Conservation (phyloP, 331 rosid species). For the Arachis monticola region DNA sequence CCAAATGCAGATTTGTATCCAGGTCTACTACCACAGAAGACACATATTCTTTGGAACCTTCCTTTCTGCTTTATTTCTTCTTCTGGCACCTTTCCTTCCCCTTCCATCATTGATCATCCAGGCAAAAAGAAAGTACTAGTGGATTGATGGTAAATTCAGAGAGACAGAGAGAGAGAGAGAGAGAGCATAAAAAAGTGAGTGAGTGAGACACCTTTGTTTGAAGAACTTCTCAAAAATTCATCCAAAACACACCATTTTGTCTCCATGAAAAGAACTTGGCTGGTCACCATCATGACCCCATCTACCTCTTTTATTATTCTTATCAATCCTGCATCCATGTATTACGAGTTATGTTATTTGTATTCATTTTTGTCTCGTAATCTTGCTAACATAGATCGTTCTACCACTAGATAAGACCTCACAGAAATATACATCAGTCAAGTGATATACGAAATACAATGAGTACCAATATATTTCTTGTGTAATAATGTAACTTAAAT, state of each 20-base stretch:
- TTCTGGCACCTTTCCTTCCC: constrained; percentile 41
- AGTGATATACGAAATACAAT: too few species aligned
- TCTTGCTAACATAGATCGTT: too few species aligned
- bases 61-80: constrained; percentile 42
- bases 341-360: too few species aligned
- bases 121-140: background rate
- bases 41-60: constrained; percentile 64
- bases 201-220: constrained; percentile 30
- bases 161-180: constrained; percentile 13
- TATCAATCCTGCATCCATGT: constrained; percentile 9
- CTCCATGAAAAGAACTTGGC: constrained; percentile 50
- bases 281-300: constrained; percentile 41
- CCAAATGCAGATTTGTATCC: constrained; percentile 61
- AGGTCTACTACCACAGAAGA: constrained; percentile 69
- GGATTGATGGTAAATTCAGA: background rate
- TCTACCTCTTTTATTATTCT: constrained; percentile 25
- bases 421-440: too few species aligned
- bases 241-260: constrained; percentile 42
- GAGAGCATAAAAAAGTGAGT: constrained; percentile 19
- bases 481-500: constrained; percentile 13
- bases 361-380: too few species aligned
- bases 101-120: constrained; percentile 40
- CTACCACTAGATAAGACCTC: too few species aligned
- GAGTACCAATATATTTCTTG: background rate
- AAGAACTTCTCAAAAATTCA: constrained; percentile 35